phyloP scores from a whole-genome alignment of 2,329 filamentous ascomycete species.

The Claviceps citrina region DNA sequence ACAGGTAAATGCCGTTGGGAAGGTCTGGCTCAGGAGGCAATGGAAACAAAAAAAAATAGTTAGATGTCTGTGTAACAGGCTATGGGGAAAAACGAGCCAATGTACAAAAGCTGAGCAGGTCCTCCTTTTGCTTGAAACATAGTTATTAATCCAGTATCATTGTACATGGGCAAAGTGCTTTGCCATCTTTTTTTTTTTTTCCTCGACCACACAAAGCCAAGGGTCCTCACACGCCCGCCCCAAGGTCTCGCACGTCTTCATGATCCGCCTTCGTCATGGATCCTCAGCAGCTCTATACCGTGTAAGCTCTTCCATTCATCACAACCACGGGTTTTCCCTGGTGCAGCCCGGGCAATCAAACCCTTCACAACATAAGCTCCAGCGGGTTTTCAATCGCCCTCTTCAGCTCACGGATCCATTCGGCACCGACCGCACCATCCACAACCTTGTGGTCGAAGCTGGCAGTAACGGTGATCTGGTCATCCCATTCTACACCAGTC shows the following conservation, averaged over 20 bases:
- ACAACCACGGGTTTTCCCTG: too few species aligned
- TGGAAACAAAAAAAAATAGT: not conserved
- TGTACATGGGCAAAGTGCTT: conserved; percentile 24
- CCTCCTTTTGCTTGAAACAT: conserved; percentile 17
- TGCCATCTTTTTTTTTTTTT: conserved; percentile 11
- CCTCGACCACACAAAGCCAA: conserved; percentile 4
- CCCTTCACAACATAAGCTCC: conserved; percentile 67
- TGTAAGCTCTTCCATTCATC: conserved; percentile 8
- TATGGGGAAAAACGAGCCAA: conserved; percentile 11
- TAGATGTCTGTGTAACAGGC: conserved; percentile 9
- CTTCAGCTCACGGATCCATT: conserved; percentile 96
- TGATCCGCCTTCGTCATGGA: conserved; percentile 5
- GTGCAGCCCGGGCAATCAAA: too few species aligned
- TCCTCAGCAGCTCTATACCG: conserved; percentile 8
- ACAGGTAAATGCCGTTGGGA: too few species aligned
- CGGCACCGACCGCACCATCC: conserved; percentile 86
- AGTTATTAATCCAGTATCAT: conserved; percentile 27
- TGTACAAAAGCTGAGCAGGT: conserved; percentile 15
- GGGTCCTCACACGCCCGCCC: conserved; percentile 1
- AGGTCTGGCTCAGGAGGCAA: not conserved
- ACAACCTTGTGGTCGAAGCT: conserved; percentile 99
- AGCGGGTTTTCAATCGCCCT: conserved; percentile 95
- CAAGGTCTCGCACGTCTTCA: not conserved
- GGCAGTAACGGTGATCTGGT: conserved; percentile 87
- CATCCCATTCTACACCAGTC: conserved; percentile 69